Evolutionary conservation across 139 green algal species (phyloP).

Genomic region (Coccomyxa sp.): DNA sequence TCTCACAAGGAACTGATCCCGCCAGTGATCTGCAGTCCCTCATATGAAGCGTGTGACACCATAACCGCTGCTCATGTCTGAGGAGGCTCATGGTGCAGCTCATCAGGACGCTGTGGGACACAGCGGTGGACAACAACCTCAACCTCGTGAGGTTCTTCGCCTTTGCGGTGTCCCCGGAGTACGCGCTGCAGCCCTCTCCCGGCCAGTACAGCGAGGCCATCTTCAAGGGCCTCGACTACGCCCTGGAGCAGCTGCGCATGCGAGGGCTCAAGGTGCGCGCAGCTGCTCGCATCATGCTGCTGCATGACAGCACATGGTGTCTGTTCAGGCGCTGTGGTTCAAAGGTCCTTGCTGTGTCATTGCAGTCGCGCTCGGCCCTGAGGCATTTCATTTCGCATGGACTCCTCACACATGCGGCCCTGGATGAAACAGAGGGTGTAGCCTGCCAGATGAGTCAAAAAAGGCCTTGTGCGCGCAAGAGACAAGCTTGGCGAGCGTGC

Average conservation of each 20-base stretch:
- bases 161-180: conserved; percentile 26
- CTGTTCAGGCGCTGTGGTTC: background rate
- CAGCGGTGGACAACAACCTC: conserved; percentile 21
- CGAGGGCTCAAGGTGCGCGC: conserved; percentile 29
- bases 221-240: conserved; percentile 49
- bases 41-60: background rate
- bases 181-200: conserved; percentile 27
- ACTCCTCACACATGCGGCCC: no score
- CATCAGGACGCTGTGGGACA: conserved; percentile 29
- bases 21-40: background rate
- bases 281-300: background rate
- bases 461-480: no score
- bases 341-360: background rate
- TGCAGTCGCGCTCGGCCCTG: no score
- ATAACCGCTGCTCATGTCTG: background rate
- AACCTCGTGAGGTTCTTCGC: conserved; percentile 42
- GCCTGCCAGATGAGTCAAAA: no score
- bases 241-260: conserved; percentile 30
- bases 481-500: background rate
- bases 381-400: no score
- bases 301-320: no score
- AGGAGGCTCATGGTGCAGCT: conserved; percentile 22
- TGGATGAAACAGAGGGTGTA: no score
- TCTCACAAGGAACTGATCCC: background rate
- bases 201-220: conserved; percentile 46